Evolutionary conservation across 805 yeast genomes (phyloP), one percentile per base, ranked within the genome.

Genomic region (Pichia exigua): DNA sequence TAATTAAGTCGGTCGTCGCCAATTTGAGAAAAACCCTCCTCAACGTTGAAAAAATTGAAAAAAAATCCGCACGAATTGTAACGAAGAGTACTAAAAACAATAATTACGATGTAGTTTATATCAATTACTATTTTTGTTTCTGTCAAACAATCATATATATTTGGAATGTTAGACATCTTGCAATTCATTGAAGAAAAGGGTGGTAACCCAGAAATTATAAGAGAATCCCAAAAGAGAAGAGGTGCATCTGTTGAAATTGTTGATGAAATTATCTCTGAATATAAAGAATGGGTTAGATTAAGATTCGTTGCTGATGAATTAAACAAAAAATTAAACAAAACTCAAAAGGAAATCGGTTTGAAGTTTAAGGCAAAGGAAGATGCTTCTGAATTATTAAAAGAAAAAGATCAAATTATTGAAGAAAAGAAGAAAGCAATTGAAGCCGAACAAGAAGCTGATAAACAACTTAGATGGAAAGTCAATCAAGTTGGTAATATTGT

Each of bases 101-200:
- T 13, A 13, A 30, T 13, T 30, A 7, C 12, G 13, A 30, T 13
- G 35, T 30, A 15, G n/a, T 30, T 30, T 13, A 3, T 4, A 30
- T 4, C n/a, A 30, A n/a, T 8, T 35, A 1, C 17, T 35, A 7
- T 10, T 5, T 7, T 35, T 35, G 18, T 9, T 8, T 17, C 8
- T 9, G 12, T 4, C 17, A 7, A 17, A 17, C 20, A 35, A 7
- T n/a, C 17, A 20, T 17, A 7, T 17, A 15, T 11, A 42, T 28
- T 21, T 20, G 22, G 30, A 39, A 92, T 94, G 99, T 82, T 94
- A 72, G 99, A 94, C 70, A 88, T 94, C 59, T 76, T 85, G 59
- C 86, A 87, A 66, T 94, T 94, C 68, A 84, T 94, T 61, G 96
- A 83, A 61, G 99, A 94, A 67, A 92, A 90, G 73, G 99, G 99